phyloP scores from a whole-genome alignment of 768 basidiomycete genomes.

The Collybiopsis luxurians region DNA sequence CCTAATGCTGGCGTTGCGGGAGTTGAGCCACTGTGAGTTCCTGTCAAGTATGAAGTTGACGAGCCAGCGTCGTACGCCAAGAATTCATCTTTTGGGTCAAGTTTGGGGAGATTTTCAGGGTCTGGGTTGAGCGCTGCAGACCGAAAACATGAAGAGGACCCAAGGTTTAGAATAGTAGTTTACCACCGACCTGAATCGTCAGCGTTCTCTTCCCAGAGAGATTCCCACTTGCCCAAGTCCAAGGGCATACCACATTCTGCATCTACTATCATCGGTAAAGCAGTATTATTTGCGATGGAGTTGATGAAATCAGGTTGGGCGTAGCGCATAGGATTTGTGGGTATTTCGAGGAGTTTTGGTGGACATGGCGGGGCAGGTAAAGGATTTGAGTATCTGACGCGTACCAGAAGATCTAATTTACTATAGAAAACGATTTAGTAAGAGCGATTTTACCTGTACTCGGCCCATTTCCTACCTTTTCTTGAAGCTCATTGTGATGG shows the following conservation, averaged over 20 bases:
- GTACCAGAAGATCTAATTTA: conserved; percentile 88
- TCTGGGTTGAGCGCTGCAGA: conserved; percentile 63
- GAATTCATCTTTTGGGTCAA: conserved; percentile 76
- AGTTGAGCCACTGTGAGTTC: conserved; percentile 29
- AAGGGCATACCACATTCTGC: conserved; percentile 97
- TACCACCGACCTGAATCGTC: conserved; percentile 56
- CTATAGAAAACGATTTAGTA: conserved; percentile 28
- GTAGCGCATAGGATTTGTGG: conserved; percentile 88
- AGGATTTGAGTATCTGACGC: conserved; percentile 92
- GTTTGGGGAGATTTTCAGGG: conserved; percentile 47
- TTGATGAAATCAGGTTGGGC: conserved; percentile 84
- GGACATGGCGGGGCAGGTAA: conserved; percentile 96
- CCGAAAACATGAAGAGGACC: not conserved
- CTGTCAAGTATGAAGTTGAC: conserved; percentile 32
- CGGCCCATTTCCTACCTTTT: too few species aligned
- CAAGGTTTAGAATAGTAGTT: not conserved
- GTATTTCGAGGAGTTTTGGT: conserved; percentile 88
- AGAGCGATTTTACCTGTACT: too few species aligned
- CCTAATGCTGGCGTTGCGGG: conserved; percentile 44
- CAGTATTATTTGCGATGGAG: conserved; percentile 74
- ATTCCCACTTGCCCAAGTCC: conserved; percentile 80
- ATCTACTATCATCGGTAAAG: conserved; percentile 94
- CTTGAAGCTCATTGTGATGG: conserved; percentile 51
- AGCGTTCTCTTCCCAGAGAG: conserved; percentile 78
- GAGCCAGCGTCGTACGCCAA: conserved; percentile 65